Percentiles rank a stretch among this genome's conserved stretches.
These are phyloP conservation scores for Lepiota venenata DNA, from an alignment of 768 basidiomycete species.

Conservation along the genomic window DNA sequence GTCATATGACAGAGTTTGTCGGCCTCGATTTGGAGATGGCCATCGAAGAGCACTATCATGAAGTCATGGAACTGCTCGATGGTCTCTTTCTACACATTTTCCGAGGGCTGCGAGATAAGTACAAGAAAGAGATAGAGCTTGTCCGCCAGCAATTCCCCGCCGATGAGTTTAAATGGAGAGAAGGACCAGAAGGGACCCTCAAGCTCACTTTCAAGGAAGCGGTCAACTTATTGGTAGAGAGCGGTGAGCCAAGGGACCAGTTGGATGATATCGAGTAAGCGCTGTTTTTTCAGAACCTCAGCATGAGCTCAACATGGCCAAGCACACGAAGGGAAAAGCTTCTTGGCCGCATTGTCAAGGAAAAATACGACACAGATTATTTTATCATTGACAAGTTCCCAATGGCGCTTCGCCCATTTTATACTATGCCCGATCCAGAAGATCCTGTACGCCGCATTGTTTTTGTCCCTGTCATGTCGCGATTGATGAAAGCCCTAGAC, in stretches of 20 bases:
- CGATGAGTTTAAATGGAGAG: slow-evolving; percentile 94
- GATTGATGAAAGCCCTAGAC: slow-evolving; percentile 41
- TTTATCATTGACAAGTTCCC: slow-evolving; percentile 99
- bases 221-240: slow-evolving; percentile 80
- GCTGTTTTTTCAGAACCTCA: background rate
- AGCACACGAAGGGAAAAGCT: slow-evolving; percentile 96
- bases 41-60: slow-evolving; percentile 98
- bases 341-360: slow-evolving; percentile 85
- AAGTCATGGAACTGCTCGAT: slow-evolving; percentile 92
- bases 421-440: slow-evolving; percentile 96
- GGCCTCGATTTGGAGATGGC: slow-evolving; percentile 99
- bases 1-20: slow-evolving; percentile 97
- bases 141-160: slow-evolving; percentile 89
- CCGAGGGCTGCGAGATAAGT: slow-evolving; percentile 72
- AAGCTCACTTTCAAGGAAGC: slow-evolving; percentile 86
- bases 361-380: slow-evolving; percentile 96
- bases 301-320: slow-evolving; percentile 10
- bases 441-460: slow-evolving; percentile 61
- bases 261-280: slow-evolving; percentile 89
- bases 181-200: slow-evolving; percentile 86
- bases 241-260: slow-evolving; percentile 73
- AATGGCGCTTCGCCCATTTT: slow-evolving; percentile 92
- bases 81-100: slow-evolving; percentile 85
- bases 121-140: slow-evolving; percentile 76
- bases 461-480: slow-evolving; percentile 2